phyloP scores from a whole-genome alignment of 306 rosid species.

The Acacia crassicarpa region DNA sequence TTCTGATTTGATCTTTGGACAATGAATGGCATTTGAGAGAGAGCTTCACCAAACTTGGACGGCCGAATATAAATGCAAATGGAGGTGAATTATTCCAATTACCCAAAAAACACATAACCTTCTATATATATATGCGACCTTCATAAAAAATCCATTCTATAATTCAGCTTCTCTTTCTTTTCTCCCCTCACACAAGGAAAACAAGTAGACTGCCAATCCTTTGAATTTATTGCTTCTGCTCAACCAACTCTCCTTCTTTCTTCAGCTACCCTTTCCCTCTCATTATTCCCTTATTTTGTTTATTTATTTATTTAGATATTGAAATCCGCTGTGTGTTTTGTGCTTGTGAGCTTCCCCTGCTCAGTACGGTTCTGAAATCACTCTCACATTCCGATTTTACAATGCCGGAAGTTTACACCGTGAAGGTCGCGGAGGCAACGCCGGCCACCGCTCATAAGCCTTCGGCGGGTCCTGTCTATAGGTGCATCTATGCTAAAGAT shows the following conservation, averaged over 20 bases:
- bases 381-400: conserved; percentile 22
- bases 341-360: neutral
- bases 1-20: neutral
- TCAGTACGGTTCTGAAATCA: conserved; percentile 1
- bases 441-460: conserved; percentile 45
- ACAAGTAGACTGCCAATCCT: neutral
- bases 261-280: neutral
- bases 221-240: conserved; percentile 58
- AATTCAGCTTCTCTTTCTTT: conserved; percentile 14
- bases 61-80: conserved; percentile 45
- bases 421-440: conserved; percentile 72
- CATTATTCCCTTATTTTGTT: neutral
- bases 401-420: conserved; percentile 50
- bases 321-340: neutral
- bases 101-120: conserved; percentile 2
- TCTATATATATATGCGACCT: neutral
- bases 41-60: conserved; percentile 49
- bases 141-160: conserved; percentile 31
- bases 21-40: neutral
- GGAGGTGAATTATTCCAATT: neutral
- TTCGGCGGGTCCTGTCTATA: conserved; percentile 75
- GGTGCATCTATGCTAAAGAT: conserved; percentile 86
- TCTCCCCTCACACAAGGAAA: neutral
- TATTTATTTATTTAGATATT: neutral
- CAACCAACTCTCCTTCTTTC: conserved; percentile 39